Evolutionary conservation across 1,139 yeast species (phyloP).

Genomic region (Sugiyamaella novakii): DNA sequence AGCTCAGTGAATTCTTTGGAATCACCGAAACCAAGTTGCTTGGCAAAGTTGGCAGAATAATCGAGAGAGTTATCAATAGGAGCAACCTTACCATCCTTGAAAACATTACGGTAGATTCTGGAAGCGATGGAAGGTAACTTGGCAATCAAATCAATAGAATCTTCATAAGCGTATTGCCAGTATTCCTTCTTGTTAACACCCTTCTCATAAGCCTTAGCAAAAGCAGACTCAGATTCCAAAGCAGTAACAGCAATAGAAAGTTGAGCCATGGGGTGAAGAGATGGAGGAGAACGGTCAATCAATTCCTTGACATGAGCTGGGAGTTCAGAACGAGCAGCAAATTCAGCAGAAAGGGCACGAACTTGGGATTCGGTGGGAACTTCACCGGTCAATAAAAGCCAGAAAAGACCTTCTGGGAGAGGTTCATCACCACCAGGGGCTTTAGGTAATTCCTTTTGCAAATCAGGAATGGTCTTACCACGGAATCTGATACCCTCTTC

Average conservation of each 20-base stretch:
- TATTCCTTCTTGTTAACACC: slow-evolving; percentile 68
- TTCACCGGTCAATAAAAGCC: slow-evolving; percentile 65
- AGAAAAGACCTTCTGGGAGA: slow-evolving; percentile 64
- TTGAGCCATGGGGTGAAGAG: slow-evolving; percentile 73
- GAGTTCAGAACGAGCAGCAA: slow-evolving; percentile 59
- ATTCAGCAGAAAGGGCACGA: slow-evolving; percentile 54
- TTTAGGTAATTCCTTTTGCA: slow-evolving; percentile 89
- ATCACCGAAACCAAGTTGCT: slow-evolving; percentile 79
- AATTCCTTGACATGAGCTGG: slow-evolving; percentile 58
- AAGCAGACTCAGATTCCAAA: slow-evolving; percentile 63
- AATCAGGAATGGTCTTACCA: slow-evolving; percentile 96
- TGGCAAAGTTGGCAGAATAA: slow-evolving; percentile 91
- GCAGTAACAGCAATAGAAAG: slow-evolving; percentile 67
- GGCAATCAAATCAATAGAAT: slow-evolving; percentile 63
- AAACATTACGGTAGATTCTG: slow-evolving; percentile 65
- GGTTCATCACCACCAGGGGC: slow-evolving; percentile 78
- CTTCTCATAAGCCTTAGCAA: slow-evolving; percentile 63
- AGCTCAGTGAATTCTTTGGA: slow-evolving; percentile 83
- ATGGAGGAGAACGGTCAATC: slow-evolving; percentile 57
- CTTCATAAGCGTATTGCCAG: slow-evolving; percentile 71
- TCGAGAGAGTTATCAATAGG: slow-evolving; percentile 73
- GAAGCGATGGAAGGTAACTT: slow-evolving; percentile 69
- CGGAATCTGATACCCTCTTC: slow-evolving; percentile 98
- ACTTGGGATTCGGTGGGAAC: slow-evolving; percentile 60
- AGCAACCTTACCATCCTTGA: slow-evolving; percentile 80